Conservation (phyloP, 2,329 filamentous ascomycete species). For the Pseudogymnoascus sp. region DNA sequence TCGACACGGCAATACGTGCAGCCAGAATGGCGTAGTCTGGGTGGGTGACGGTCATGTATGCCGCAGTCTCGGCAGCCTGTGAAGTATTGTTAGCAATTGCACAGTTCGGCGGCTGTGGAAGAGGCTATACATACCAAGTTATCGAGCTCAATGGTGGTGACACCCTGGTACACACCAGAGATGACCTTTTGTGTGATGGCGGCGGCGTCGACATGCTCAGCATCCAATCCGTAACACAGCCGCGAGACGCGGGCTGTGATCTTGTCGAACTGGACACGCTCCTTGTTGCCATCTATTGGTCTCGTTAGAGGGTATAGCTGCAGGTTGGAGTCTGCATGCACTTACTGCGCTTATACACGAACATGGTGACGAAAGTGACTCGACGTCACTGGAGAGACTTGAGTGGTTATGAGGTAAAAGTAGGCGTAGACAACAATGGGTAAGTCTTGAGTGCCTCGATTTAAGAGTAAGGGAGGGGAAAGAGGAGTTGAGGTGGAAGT, state of each 20-base stretch:
- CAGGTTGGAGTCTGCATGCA: conserved; percentile 9
- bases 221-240: conserved; percentile 93
- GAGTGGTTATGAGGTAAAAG: neutral
- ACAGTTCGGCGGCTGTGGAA: conserved; percentile 15
- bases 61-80: conserved; percentile 94
- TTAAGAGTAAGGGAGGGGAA: conserved; percentile 13
- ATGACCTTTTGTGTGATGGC: conserved; percentile 99
- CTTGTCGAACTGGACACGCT: conserved; percentile 99
- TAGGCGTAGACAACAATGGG: neutral
- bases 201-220: conserved; percentile 91
- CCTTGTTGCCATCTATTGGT: conserved; percentile 84
- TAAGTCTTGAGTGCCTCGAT: conserved; percentile 11
- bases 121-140: conserved; percentile 67
- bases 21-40: conserved; percentile 98
- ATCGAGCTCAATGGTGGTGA: conserved; percentile 92
- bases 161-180: conserved; percentile 96
- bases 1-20: conserved; percentile 96
- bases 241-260: conserved; percentile 98
- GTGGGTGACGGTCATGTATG: conserved; percentile 99
- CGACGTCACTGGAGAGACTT: conserved; percentile 1
- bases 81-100: conserved; percentile 17
- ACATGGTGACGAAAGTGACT: conserved; percentile 21
- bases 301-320: conserved; percentile 12
- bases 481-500: neutral
- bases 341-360: conserved; percentile 30